phyloP scores from a whole-genome alignment of 2,329 filamentous ascomycete species.

The Juglanconis sp. region DNA sequence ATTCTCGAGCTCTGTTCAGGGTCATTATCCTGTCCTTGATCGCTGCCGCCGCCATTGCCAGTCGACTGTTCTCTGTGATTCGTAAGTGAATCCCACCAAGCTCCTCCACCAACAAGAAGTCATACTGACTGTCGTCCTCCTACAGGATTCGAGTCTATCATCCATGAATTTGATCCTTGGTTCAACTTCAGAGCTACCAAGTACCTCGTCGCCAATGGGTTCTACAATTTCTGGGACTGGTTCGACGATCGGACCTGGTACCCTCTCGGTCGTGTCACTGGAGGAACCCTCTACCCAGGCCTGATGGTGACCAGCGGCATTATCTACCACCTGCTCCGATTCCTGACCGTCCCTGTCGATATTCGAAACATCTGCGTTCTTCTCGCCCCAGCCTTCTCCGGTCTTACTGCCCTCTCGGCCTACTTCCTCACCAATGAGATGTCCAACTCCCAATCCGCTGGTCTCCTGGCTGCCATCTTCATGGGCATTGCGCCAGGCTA shows the following conservation, averaged over 20 bases:
- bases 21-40: constrained; percentile 89
- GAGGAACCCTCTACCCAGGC: constrained; percentile 96
- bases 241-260: constrained; percentile 99
- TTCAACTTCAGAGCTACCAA: constrained; percentile 99
- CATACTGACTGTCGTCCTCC: constrained; percentile 29
- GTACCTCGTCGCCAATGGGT: constrained; percentile 93
- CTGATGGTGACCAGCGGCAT: constrained; percentile 98
- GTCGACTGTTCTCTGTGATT: constrained; percentile 96
- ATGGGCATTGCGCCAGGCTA: constrained; percentile 98
- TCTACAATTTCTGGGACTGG: constrained; percentile 99
- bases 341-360: constrained; percentile 88
- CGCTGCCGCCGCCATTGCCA: constrained; percentile 85
- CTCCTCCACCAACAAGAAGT: neutral
- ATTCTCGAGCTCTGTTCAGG: constrained; percentile 78
- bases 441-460: constrained; percentile 90
- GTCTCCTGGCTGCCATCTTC: constrained; percentile 88
- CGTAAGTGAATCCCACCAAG: constrained; percentile 55
- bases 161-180: constrained; percentile 99
- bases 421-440: constrained; percentile 98
- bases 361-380: constrained; percentile 99
- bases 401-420: constrained; percentile 85
- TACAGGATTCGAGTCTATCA: constrained; percentile 94
- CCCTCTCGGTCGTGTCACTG: constrained; percentile 94
- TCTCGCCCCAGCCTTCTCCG: constrained; percentile 90
- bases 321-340: constrained; percentile 91